These are phyloP conservation scores for Candida easanensis DNA, from an alignment of 805 yeast genomes.

Conservation along the genomic window DNA sequence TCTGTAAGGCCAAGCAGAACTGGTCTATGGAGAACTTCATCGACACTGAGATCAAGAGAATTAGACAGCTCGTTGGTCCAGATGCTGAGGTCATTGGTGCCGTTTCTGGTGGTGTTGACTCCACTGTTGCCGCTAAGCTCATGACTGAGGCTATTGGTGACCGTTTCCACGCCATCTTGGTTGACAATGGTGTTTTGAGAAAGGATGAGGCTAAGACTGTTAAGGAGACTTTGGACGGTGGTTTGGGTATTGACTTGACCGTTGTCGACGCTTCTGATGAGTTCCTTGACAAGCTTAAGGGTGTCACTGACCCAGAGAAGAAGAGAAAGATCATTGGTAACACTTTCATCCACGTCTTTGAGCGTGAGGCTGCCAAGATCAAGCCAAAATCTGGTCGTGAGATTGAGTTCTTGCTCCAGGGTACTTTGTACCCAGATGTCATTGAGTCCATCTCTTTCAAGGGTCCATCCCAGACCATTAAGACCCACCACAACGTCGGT, in stretches of 20 bases:
- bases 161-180: slow-evolving; percentile 96
- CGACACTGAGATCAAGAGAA: slow-evolving; percentile 93
- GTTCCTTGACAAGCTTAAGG: slow-evolving; percentile 82
- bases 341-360: slow-evolving; percentile 95
- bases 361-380: slow-evolving; percentile 90
- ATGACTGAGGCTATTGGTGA: slow-evolving; percentile 98
- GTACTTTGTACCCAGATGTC: slow-evolving; percentile 97
- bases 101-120: slow-evolving; percentile 99
- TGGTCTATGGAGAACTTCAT: slow-evolving; percentile 99
- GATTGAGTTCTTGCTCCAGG: slow-evolving; percentile 91
- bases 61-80: slow-evolving; percentile 89
- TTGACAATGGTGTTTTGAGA: slow-evolving; percentile 97
- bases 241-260: slow-evolving; percentile 90
- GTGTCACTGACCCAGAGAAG: slow-evolving; percentile 97
- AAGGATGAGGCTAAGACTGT: slow-evolving; percentile 88
- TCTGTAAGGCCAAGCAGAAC: slow-evolving; percentile 83
- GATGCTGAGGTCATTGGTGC: slow-evolving; percentile 99
- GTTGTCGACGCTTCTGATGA: slow-evolving; percentile 93
- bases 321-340: slow-evolving; percentile 98
- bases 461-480: slow-evolving; percentile 99
- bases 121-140: slow-evolving; percentile 97
- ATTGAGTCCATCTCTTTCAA: slow-evolving; percentile 98
- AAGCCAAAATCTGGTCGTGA: slow-evolving; percentile 87
- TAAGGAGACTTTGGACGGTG: slow-evolving; percentile 84
- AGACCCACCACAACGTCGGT: slow-evolving; percentile 99